Evolutionary conservation across 2,329 filamentous ascomycete genomes (phyloP), one percentile per base, ranked within the genome.

Genomic region (Ceratocystiopsis brevicomis): DNA sequence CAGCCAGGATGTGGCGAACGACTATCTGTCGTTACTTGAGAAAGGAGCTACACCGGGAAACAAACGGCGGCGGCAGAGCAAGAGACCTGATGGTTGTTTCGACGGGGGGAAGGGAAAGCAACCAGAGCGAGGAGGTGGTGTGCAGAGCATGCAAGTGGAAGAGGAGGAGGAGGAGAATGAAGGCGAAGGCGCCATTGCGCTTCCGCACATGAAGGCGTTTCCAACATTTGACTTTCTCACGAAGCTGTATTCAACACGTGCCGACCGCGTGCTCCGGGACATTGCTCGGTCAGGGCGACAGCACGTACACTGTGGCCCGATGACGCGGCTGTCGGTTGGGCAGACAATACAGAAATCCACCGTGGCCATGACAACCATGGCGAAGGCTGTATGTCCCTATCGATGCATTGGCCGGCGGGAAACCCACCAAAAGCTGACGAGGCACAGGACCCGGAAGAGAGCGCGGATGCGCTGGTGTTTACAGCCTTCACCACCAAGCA

Each of bases 281-380:
- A 76, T 86, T 55, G 76, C 83, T 48, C 72, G 79, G 57, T 72
- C 78, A 8, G 71, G 85, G 59, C 68, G 73, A 52, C 64, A 77
- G 44, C 78, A 75, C 44, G 78, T 86, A 12, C 63, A 77, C 6
- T 78, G 84, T 51, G 78, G 78, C 4, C 66, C 67, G 32, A 61
- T 69, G 4, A 61, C 67, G 4, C 63, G 58, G 41, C 52, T 76
- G 6, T 58, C 61, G 2, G 46, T 70, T 11, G 61, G 61, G 0
- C 53, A 53, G 48, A 70, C 54, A 49, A 63, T 61, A 51, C 71
- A 51, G 54, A 71, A 55, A 46, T 57, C 71, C 43, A 78, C 82
- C 53, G 61, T 78, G 49, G 65, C 63, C 17, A 74, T 84, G 67
- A 66, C 59, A 45, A 55, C 57, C 13, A 46, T 51, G 1, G 36